Evolutionary conservation across 73 alveolate genomes (phyloP), one percentile per base, ranked within the genome.

Genomic region (Paramecium primaurelia): DNA sequence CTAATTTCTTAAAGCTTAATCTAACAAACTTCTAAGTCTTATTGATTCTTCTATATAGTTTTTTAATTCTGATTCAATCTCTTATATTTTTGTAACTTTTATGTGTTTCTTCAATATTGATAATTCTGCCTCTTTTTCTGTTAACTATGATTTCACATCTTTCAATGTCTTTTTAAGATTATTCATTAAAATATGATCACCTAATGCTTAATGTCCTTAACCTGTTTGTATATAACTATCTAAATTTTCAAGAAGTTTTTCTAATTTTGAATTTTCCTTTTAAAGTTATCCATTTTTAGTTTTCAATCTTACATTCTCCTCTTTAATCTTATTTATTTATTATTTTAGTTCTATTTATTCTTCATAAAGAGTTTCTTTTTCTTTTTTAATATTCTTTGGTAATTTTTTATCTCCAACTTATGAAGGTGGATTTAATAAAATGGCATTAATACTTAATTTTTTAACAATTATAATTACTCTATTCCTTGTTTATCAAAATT

Each of bases 151-250:
- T 36, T 80, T 80, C 20, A 47, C 58, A 5, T 80, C 91, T 36
- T 80, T 80, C 8, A 80, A 12, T 4, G 91, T 44, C 45, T 80
- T 80, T 20, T 80, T 80, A 11, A 80, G 75, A 80, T 80, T 80
- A 45, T 80, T 80, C 91, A 80, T 80, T 26, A 80, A 80, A 22
- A 80, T 32, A 80, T 80, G 91, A 80, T 80, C 91, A 2, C 75
- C 44, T 47, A 80, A 80, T 14, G 91, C 77, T 80, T 80, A 59
- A 80, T 80, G 91, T 11, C 75, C 77, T 28, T 37, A 45, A 42
- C 91, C 91, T 26, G 75, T 80, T 80, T 80, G 51, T 11, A 80
- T 80, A 11, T 80, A 80, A 25, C 49, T 80, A 47, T 80, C 91
- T 10, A 80, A 45, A 80, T 80, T 80, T 25, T 49, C 91, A 22